These are phyloP conservation scores for Linnemannia zychae DNA, from an alignment of 192 early-diverging fungal genomes.

Conservation along the genomic window DNA sequence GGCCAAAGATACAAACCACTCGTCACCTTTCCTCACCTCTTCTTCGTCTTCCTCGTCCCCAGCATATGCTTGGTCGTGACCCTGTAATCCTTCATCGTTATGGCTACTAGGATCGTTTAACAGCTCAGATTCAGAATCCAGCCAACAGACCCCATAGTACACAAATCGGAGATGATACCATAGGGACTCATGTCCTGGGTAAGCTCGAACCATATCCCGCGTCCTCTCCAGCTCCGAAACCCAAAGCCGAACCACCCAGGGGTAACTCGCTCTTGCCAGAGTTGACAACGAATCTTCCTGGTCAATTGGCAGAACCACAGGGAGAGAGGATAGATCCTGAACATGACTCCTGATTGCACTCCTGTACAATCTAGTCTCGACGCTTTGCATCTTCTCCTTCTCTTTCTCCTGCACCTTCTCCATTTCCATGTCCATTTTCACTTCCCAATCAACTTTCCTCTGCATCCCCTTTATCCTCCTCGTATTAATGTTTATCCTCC, in stretches of 20 bases:
- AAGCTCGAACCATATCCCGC: slow-evolving; percentile 43
- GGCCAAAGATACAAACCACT: slow-evolving; percentile 16
- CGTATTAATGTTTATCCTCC: background rate
- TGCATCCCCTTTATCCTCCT: background rate
- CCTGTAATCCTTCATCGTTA: background rate
- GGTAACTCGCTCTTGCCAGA: slow-evolving; percentile 20
- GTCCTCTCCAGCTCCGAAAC: slow-evolving; percentile 38
- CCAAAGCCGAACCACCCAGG: slow-evolving; percentile 51
- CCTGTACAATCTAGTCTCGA: background rate
- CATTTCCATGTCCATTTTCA: background rate
- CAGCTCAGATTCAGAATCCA: slow-evolving; percentile 31
- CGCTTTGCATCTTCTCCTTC: no score
- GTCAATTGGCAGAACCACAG: background rate
- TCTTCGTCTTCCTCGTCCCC: background rate
- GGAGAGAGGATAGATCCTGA: background rate
- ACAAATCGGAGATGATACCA: slow-evolving; percentile 67
- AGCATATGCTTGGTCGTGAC: background rate
- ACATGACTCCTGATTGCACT: slow-evolving; percentile 27
- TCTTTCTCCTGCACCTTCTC: background rate
- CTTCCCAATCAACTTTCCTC: background rate
- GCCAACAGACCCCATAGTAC: slow-evolving; percentile 45
- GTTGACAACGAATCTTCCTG: background rate
- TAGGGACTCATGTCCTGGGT: slow-evolving; percentile 65
- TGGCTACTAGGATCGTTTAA: background rate
- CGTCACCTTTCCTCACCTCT: background rate